A percentile compares a stretch with the other conserved stretches of the same genome.
Evolutionary conservation across 148 eudicot species (phyloP).

Genomic region (Heliosperma pusillum): DNA sequence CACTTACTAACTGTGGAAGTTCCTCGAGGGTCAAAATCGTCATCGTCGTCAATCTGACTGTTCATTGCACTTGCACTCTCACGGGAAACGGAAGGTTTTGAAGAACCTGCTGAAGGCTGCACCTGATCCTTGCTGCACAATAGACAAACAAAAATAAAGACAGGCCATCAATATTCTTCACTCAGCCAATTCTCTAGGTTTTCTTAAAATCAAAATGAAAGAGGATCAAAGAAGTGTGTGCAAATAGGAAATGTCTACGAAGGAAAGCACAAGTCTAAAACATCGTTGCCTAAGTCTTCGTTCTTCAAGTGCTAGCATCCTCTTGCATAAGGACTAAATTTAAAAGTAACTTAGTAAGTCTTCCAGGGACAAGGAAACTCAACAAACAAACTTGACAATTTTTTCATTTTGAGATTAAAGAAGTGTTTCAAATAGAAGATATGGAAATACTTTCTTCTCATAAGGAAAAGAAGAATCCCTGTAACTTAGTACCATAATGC

Average conservation of each 20-base stretch:
- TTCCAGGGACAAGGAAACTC: neutral
- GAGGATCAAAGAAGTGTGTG: neutral
- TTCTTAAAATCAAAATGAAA: neutral
- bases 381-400: neutral
- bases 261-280: neutral
- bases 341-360: neutral
- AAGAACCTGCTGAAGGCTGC: constrained; percentile 3
- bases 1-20: constrained; percentile 62
- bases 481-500: neutral
- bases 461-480: neutral
- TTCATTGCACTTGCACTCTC: neutral
- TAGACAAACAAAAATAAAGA: too few relatives aligned
- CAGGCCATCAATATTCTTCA: neutral
- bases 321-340: too few relatives aligned
- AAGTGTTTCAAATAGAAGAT: too few relatives aligned
- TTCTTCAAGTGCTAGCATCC: too few relatives aligned
- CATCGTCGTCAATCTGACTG: constrained; percentile 40
- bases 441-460: too few relatives aligned
- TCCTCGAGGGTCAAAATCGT: constrained; percentile 94
- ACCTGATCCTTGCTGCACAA: constrained; percentile 8
- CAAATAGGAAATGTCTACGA: neutral
- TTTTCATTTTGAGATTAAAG: too few relatives aligned
- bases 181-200: too few relatives aligned
- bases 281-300: neutral
- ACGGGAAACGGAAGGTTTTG: constrained; percentile 2